Base-by-base conservation (phyloP, 495 filamentous ascomycete genomes). In the Tuber borchii region DNA sequence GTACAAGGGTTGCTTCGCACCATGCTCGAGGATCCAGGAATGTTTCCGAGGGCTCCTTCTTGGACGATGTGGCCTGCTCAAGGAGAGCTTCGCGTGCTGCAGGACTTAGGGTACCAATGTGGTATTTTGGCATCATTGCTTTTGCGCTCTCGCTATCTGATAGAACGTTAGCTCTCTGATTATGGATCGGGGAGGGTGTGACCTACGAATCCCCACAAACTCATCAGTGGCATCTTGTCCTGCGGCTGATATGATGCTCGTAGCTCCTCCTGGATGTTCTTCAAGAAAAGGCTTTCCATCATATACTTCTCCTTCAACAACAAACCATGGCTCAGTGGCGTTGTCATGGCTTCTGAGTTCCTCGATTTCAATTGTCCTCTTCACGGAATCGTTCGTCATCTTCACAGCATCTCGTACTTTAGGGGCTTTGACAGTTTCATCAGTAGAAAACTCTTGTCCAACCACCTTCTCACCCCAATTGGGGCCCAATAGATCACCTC, bases 201-300 rank as follows among this genome's bases (percentile, higher is more conserved):
- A 87, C 92, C 88, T 88, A 93, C 93, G 95, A 77, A 98, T 98
- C 37, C 92, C 93, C 84, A 97, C 88, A 82, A 98, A 98, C 79
- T 98, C 95, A 79, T 97, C 95, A 0, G 91, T 92, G n/a, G 87
- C 90, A 85, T 98, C 94, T 75, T 92, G 86, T 3, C 92, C 94
- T 31, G 94, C 95, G 2, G 91, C 93, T 69, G 91, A 90, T 74
- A 90, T 89, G 82, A 98, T 97, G 83, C 93, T 96, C 74, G 91
- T 89, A 7, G 93, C 93, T 73, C 95, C 95, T 69, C 95, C 95
- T 2, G 95, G 95, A 85, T 98, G 95, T 16, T 88, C 92, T 78
- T 93, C 88, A 12, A 98, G 85, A 83, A 97, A 98, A 14, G 82
- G 83, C 6, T 93, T 94, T 8, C 94, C 95, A 83, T 97, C 91